phyloP scores from a whole-genome alignment of 2,329 filamentous ascomycete species.

The Talaromyces rugulosus region DNA sequence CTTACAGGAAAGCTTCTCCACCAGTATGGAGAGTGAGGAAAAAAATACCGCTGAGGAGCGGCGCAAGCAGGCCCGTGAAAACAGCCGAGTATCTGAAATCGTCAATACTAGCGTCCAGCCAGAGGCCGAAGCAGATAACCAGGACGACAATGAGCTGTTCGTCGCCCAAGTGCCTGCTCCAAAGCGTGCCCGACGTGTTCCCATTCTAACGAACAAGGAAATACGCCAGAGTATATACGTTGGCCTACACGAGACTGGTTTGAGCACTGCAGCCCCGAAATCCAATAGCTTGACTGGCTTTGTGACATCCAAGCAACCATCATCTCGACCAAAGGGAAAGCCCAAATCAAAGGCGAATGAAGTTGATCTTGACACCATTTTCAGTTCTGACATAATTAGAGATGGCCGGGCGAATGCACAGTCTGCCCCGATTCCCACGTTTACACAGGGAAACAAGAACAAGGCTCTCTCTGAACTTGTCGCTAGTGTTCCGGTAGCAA shows the following conservation, averaged over 20 bases:
- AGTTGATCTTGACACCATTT: slow-evolving; percentile 20
- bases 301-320: not conserved
- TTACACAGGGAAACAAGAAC: slow-evolving; percentile 19
- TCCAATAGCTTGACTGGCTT: not conserved
- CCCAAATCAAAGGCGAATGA: slow-evolving; percentile 3
- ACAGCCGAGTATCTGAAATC: not conserved
- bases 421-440: slow-evolving; percentile 21
- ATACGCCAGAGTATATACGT: slow-evolving; percentile 5
- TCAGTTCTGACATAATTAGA: slow-evolving; percentile 18
- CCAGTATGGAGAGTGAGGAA: not conserved
- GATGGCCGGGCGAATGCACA: slow-evolving; percentile 24
- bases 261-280: not conserved
- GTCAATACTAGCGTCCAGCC: not conserved
- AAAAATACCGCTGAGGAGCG: not conserved
- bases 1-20: not conserved
- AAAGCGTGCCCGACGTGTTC: not conserved
- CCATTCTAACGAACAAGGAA: slow-evolving; percentile 2
- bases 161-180: not conserved
- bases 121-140: not conserved
- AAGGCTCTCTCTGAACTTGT: slow-evolving; percentile 31
- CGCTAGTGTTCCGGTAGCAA: slow-evolving; percentile 24
- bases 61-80: not conserved
- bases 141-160: slow-evolving; percentile 7
- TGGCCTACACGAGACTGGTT: not conserved
- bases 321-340: not conserved